These are phyloP conservation scores for Penicillium atrosanguineum DNA, from an alignment of 495 filamentous ascomycete genomes.

Conservation along the genomic window DNA sequence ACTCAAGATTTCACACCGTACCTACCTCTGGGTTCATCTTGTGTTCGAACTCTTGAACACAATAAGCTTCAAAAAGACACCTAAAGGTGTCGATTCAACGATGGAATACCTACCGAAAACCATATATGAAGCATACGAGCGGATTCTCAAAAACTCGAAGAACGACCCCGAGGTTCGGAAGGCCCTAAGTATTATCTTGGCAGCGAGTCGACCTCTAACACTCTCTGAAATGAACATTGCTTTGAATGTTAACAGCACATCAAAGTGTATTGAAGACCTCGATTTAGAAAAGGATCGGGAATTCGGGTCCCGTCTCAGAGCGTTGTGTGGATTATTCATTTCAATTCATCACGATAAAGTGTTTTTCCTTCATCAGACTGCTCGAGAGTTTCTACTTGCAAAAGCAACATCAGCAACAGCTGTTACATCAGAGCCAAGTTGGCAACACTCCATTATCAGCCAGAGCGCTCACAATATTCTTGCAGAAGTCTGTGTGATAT, in stretches of 20 bases:
- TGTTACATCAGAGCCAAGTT: slow-evolving; percentile 9
- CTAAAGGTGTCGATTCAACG: too few species aligned
- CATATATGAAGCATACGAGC: slow-evolving; percentile 28
- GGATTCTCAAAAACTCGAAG: slow-evolving; percentile 19
- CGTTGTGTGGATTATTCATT: too few species aligned
- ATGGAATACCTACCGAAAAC: slow-evolving; percentile 18
- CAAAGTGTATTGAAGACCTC: too few species aligned
- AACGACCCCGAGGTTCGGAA: slow-evolving; percentile 20
- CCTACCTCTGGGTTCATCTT: slow-evolving; percentile 37
- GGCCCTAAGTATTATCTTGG: slow-evolving; percentile 37
- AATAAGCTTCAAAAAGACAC: too few species aligned
- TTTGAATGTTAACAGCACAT: too few species aligned
- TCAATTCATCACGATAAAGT: too few species aligned
- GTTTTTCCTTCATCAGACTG: slow-evolving; percentile 36
- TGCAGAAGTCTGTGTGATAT: too few species aligned
- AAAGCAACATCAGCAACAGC: slow-evolving; percentile 2
- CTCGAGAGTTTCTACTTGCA: slow-evolving; percentile 26
- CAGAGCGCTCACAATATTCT: too few species aligned
- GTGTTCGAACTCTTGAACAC: slow-evolving; percentile 15
- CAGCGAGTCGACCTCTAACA: slow-evolving; percentile 32
- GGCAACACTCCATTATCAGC: too few species aligned
- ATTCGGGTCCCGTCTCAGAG: too few species aligned
- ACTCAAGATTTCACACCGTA: slow-evolving; percentile 29
- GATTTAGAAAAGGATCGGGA: too few species aligned
- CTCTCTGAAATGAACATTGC: slow-evolving; percentile 39